A percentile compares a stretch with the other conserved stretches of the same genome.
Evolutionary conservation across 768 basidiomycete genomes (phyloP).

Genomic region (Tulasnella sp.): DNA sequence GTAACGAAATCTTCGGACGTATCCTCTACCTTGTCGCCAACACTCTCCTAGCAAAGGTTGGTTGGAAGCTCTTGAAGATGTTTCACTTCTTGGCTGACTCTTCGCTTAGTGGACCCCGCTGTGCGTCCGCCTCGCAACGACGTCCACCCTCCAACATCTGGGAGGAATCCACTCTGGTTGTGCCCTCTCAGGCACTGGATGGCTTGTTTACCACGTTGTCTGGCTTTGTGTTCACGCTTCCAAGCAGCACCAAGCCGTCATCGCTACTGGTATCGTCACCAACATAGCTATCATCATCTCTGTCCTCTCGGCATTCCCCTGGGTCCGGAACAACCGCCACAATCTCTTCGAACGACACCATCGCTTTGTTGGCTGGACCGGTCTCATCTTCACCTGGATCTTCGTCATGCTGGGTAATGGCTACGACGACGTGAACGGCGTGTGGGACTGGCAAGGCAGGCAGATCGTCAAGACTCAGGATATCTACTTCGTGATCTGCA

Average conservation of each 20-base stretch:
- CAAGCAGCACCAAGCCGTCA: slow-evolving; percentile 41
- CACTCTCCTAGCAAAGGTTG: slow-evolving; percentile 63
- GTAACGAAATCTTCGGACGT: slow-evolving; percentile 78
- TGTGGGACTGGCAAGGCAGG: slow-evolving; percentile 46
- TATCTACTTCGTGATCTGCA: slow-evolving; percentile 64
- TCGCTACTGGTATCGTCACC: slow-evolving; percentile 51
- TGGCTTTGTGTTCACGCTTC: slow-evolving; percentile 41
- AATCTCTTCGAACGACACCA: slow-evolving; percentile 75
- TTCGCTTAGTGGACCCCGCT: slow-evolving; percentile 54
- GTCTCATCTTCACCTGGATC: slow-evolving; percentile 36
- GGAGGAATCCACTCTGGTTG: slow-evolving; percentile 74
- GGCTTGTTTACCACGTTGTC: slow-evolving; percentile 55
- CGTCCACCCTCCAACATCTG: slow-evolving; percentile 41
- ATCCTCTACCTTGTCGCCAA: slow-evolving; percentile 59
- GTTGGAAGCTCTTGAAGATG: slow-evolving; percentile 2
- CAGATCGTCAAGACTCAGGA: slow-evolving; percentile 56
- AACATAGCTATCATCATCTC: slow-evolving; percentile 45
- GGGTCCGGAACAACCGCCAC: slow-evolving; percentile 71
- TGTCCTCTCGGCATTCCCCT: slow-evolving; percentile 57
- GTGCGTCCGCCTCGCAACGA: slow-evolving; percentile 18
- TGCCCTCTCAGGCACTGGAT: slow-evolving; percentile 49
- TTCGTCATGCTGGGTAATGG: slow-evolving; percentile 58
- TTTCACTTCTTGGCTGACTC: background rate
- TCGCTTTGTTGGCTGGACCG: slow-evolving; percentile 61
- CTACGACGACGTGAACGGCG: slow-evolving; percentile 41